phyloP scores from a whole-genome alignment of 2,329 filamentous ascomycete genomes.

The Xylaria digitata region DNA sequence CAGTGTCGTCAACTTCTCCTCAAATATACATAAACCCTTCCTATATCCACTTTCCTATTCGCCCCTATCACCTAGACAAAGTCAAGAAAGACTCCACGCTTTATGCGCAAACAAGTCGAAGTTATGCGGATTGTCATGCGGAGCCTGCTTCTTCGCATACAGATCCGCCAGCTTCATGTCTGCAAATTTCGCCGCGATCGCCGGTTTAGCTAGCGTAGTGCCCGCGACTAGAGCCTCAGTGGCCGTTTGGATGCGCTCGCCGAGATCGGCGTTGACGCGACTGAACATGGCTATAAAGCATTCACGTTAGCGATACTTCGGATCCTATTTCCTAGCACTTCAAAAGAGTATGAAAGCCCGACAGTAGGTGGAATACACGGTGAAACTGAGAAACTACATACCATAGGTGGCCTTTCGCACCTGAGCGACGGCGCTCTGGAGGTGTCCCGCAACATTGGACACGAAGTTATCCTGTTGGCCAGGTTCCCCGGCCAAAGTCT shows the following conservation, averaged over 20 bases:
- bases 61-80: neutral
- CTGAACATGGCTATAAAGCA: constrained; percentile 67
- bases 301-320: constrained; percentile 47
- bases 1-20: too few species aligned
- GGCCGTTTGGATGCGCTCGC: constrained; percentile 60
- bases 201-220: neutral
- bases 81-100: constrained; percentile 30
- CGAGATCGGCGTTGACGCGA: constrained; percentile 64
- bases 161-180: constrained; percentile 37
- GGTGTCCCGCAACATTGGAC: constrained; percentile 67
- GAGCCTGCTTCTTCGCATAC: constrained; percentile 31
- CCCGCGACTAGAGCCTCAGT: constrained; percentile 56
- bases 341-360: too few species aligned
- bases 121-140: constrained; percentile 28
- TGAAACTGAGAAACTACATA: constrained; percentile 12
- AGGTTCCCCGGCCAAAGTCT: constrained; percentile 51
- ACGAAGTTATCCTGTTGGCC: constrained; percentile 72
- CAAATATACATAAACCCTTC: too few species aligned
- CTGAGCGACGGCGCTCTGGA: constrained; percentile 55
- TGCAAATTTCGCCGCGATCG: constrained; percentile 15
- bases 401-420: constrained; percentile 38
- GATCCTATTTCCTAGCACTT: too few species aligned
- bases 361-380: neutral
- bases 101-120: constrained; percentile 40
- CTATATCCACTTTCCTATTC: neutral